A percentile compares a stretch with the other conserved stretches of the same genome.
These are phyloP conservation scores for Yarrowia sp. DNA, from an alignment of 805 yeast genomes.

Conservation along the genomic window DNA sequence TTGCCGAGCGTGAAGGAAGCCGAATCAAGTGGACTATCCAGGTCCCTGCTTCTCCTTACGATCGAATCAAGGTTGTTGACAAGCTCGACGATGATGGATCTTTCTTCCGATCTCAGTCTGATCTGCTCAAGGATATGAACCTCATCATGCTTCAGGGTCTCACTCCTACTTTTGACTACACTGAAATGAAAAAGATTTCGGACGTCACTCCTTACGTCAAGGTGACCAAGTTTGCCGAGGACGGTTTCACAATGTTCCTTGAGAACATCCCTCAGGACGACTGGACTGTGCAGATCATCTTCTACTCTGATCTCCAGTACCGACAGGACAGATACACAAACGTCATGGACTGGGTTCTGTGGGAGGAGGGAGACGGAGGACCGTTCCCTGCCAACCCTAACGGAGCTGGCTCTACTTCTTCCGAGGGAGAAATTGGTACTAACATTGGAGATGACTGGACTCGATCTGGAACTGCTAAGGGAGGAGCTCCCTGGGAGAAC, in stretches of 20 bases:
- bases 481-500: neutral
- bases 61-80: neutral
- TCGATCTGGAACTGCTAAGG: neutral
- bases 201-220: neutral
- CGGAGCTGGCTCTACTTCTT: neutral
- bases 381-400: neutral
- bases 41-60: conserved; percentile 1
- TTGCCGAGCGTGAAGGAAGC: neutral
- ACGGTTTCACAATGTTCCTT: neutral
- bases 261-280: neutral
- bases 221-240: neutral
- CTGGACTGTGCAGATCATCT: neutral
- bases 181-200: neutral
- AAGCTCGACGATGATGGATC: neutral
- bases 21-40: neutral
- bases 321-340: neutral
- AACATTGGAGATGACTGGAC: neutral
- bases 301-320: neutral
- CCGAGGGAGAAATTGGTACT: neutral
- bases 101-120: neutral
- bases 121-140: neutral
- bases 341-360: neutral
- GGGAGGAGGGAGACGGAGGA: neutral
- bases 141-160: neutral
- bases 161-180: neutral